Evolutionary conservation across 2,329 filamentous ascomycete species (phyloP), one percentile per base, ranked within the genome.

Genomic region (Davidsoniella virescens): DNA sequence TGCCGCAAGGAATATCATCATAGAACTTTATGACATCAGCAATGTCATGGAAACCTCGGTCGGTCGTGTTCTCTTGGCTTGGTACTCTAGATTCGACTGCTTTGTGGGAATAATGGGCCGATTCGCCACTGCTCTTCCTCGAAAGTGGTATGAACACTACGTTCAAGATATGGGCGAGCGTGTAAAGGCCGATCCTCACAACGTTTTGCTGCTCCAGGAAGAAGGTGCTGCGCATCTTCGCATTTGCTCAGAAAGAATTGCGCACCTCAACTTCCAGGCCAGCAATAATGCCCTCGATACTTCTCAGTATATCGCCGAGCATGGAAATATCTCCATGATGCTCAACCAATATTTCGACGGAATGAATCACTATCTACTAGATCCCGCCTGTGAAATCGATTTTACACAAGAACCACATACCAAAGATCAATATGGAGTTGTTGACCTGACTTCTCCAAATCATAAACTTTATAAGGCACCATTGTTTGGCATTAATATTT

Each of bases 41-140:
- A 82, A 78, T 0, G 78, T 85, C 41, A 78, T 82, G 67, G 70
- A 83, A 55, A 83, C 81, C 8, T 71, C 82, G 3, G 73, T 84
- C 12, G 76, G 82, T 26, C 76, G 84, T 26, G 79, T 83, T 58
- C 78, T 92, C 42, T 73, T 94, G 46, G 71, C 74, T n/a, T 96
- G 92, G 92, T 95, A 94, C 62, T 73, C 80, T 26, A 80, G 88
- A 36, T 94, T 94, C 60, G 92, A 96, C 62, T 72, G 88, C 8
- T 84, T 88, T 52, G 80, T 86, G 5, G 84, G 84, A 1, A 75
- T 95, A 54, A 80, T 94, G 71, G 84, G 84, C 20, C 84, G 84
- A 1, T 83, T 83, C 56, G 78, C 81, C 56, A 80, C 84, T 1
- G 75, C 80, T 2, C 69, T 96, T 12, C 73, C 80, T 5, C 75